phyloP scores from a whole-genome alignment of 2,329 filamentous ascomycete species.

The Nannizziopsis barbatae region DNA sequence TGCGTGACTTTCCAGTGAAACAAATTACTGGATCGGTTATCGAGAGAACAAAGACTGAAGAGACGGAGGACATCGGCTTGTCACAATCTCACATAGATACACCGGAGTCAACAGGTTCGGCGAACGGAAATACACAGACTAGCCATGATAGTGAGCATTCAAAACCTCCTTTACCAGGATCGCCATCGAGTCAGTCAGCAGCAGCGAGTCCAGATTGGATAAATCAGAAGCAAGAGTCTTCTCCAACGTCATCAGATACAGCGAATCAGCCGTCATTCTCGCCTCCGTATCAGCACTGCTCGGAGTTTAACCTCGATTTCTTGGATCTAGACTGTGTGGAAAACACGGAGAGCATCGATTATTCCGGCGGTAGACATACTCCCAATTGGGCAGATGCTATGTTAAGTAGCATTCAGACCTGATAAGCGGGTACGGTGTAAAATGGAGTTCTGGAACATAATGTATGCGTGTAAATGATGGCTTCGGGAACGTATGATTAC shows the following conservation, averaged over 20 bases:
- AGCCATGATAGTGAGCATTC: no score
- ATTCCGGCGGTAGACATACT: background rate
- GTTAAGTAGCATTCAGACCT: slow-evolving; percentile 9
- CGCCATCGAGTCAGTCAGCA: background rate
- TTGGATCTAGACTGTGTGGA: slow-evolving; percentile 7
- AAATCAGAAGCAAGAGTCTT: background rate
- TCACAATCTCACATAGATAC: background rate
- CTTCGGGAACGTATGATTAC: no score
- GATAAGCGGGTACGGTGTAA: background rate
- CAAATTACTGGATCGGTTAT: background rate
- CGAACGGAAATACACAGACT: no score
- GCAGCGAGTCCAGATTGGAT: background rate
- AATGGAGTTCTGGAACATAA: no score
- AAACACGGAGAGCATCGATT: background rate
- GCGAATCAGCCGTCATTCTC: background rate
- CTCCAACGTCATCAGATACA: background rate
- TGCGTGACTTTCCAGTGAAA: slow-evolving; percentile 9
- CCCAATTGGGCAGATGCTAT: slow-evolving; percentile 10
- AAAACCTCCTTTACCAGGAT: background rate
- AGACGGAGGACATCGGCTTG: background rate
- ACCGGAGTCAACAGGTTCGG: background rate
- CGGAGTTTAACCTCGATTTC: slow-evolving; percentile 13
- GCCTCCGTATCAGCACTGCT: background rate
- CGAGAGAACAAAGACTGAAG: background rate
- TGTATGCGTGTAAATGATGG: no score